Percentiles rank a stretch among this genome's conserved stretches.
Conservation (phyloP, 805 yeast genomes). For the Kodamaea hsintzibuensis region DNA sequence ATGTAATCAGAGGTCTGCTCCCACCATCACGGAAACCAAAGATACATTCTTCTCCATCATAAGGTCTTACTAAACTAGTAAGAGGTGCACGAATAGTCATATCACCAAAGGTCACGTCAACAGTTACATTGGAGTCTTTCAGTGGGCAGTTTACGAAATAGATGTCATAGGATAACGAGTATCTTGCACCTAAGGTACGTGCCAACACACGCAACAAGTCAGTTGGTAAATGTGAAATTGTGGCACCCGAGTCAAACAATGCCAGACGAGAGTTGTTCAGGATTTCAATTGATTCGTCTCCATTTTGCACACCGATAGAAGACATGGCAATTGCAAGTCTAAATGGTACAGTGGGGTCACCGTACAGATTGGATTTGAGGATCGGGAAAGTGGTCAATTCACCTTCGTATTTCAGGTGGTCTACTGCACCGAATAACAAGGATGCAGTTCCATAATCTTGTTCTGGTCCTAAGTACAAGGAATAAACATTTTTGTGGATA, state of each 20-base stretch:
- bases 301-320: conserved; percentile 26
- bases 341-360: conserved; percentile 38
- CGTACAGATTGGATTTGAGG: conserved; percentile 41
- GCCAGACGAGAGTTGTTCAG: conserved; percentile 23
- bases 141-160: conserved; percentile 47
- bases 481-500: conserved; percentile 34
- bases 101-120: conserved; percentile 61
- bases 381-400: conserved; percentile 34
- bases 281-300: conserved; percentile 12
- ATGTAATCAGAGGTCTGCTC: conserved; percentile 38
- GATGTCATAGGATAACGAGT: conserved; percentile 40
- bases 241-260: conserved; percentile 38
- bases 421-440: conserved; percentile 45
- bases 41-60: conserved; percentile 12
- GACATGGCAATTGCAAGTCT: conserved; percentile 53
- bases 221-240: conserved; percentile 44
- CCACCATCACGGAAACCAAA: conserved; percentile 17
- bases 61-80: conserved; percentile 26
- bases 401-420: conserved; percentile 41
- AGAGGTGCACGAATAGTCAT: conserved; percentile 51
- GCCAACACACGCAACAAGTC: conserved; percentile 36
- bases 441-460: conserved; percentile 30
- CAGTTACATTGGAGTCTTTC: conserved; percentile 17
- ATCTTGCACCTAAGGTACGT: conserved; percentile 40
- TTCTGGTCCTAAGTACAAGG: conserved; percentile 34